Conservation (phyloP, 179 eudicot species). For the Amaranthus tricolor region DNA sequence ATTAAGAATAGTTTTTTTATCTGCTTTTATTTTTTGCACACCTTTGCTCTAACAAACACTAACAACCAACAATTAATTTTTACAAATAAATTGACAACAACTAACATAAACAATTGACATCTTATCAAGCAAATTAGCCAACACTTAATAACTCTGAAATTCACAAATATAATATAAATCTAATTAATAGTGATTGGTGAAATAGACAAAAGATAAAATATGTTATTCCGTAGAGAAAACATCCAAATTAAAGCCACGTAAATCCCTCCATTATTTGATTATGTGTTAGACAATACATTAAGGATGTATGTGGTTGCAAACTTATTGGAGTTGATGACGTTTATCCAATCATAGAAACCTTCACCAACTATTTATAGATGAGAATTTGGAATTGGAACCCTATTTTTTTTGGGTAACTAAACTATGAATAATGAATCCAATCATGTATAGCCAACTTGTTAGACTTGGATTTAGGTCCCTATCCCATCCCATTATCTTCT, state of each 20-base stretch:
- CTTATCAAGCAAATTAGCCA: too few relatives aligned
- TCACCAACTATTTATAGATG: neutral
- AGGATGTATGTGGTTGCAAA: neutral
- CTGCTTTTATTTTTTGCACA: too few relatives aligned
- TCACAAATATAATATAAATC: too few relatives aligned
- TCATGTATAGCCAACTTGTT: constrained; percentile 3
- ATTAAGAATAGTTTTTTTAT: too few relatives aligned
- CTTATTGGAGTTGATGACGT: neutral
- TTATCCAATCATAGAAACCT: neutral
- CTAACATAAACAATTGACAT: too few relatives aligned
- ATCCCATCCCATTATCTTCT: neutral
- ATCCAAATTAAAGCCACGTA: neutral
- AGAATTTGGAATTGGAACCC: neutral
- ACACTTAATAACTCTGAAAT: too few relatives aligned
- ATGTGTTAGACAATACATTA: neutral
- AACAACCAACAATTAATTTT: too few relatives aligned
- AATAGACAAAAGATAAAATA: too few relatives aligned
- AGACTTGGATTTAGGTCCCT: neutral
- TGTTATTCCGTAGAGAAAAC: too few relatives aligned
- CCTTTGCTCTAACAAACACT: too few relatives aligned
- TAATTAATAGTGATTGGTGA: too few relatives aligned
- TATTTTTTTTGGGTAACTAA: neutral
- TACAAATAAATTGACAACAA: too few relatives aligned
- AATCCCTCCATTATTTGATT: neutral
- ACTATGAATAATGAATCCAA: neutral